phyloP scores from a whole-genome alignment of 2,329 filamentous ascomycete genomes.

The Talaromyces sp. region DNA sequence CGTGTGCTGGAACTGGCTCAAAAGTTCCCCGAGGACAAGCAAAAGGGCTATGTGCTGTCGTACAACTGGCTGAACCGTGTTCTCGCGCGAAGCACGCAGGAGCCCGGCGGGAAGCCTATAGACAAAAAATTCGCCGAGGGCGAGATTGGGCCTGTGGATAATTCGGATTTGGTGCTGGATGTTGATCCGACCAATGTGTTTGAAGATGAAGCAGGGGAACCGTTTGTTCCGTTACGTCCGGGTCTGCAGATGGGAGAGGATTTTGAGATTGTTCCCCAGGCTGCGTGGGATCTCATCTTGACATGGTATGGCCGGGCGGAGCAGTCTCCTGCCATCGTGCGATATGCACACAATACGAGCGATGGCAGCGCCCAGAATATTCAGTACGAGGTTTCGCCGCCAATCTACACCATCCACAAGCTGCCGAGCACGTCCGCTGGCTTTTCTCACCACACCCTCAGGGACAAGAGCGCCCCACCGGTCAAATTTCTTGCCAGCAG shows the following conservation, averaged over 20 bases:
- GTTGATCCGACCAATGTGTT: conserved; percentile 38
- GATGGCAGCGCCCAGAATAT: conserved; percentile 62
- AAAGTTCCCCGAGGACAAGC: conserved; percentile 61
- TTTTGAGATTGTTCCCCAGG: conserved; percentile 70
- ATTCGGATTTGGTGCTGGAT: conserved; percentile 70
- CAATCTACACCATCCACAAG: conserved; percentile 78
- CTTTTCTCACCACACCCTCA: conserved; percentile 56
- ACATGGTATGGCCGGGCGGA: conserved; percentile 75
- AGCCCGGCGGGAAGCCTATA: conserved; percentile 50
- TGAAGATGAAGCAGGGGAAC: conserved; percentile 42
- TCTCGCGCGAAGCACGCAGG: conserved; percentile 58
- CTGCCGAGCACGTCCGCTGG: conserved; percentile 57
- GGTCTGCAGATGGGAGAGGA: conserved; percentile 61
- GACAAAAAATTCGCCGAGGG: conserved; percentile 58
- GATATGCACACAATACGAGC: conserved; percentile 70
- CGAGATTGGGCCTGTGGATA: conserved; percentile 77
- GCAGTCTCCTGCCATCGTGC: conserved; percentile 65
- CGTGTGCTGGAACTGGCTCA: conserved; percentile 59
- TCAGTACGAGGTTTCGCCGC: conserved; percentile 77
- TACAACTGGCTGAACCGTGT: conserved; percentile 73
- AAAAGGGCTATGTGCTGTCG: conserved; percentile 73
- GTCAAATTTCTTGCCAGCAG: conserved; percentile 66
- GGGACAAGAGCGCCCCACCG: conserved; percentile 58
- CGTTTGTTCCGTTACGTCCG: conserved; percentile 68
- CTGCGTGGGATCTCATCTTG: conserved; percentile 75